Base-by-base conservation (phyloP, 2,329 filamentous ascomycete genomes). In the Amesomyces nigricolor region DNA sequence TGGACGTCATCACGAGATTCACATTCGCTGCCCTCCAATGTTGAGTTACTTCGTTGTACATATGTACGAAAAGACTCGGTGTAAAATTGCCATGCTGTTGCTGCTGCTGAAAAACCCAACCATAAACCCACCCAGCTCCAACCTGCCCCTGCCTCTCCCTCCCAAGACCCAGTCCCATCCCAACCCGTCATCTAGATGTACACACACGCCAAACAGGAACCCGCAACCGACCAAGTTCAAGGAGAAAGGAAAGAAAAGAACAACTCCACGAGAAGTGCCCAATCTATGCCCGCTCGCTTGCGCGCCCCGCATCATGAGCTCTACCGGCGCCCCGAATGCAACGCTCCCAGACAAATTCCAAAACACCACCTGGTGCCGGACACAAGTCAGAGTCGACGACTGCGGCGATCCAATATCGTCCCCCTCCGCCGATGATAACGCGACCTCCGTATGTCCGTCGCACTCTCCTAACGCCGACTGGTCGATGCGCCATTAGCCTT, bases 401-500 rank as follows among this genome's bases (percentile, higher is more conserved):
- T 6, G 22, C 22, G 22, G 22, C 52, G 8, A 10, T 44, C 6
- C 14, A 19, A 13, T 8, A 9, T 13, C 32, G 32, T 7, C 11
- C 32, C 11, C 32, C 9, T 13, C 32, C 32, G 7, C 11, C 32
- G 7, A 35, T 9, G 11, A 35, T 10, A 35, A 35, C 8, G 7
- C 9, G 32, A 35, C 32, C 32, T 13, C 32, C 32, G 9, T 13
- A 4, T 13, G 9, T 13, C 32, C 32, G 11, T 13, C 32, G 11
- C 11, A 35, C 9, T 35, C 32, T 35, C 6, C 58, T 62, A 70
- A 39, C 62, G 60, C 43, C 62, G 62, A 49, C 59, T 57, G 62
- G 63, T 65, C 32, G 66, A 57, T 35, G 65, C 63, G 26, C 60
- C 53, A 44, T 58, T 51, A 16, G 58, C 52, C 5, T 58, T 56